Evolutionary conservation across 441 rosid genomes (phyloP).

Genomic region (Jatropha podagrica): DNA sequence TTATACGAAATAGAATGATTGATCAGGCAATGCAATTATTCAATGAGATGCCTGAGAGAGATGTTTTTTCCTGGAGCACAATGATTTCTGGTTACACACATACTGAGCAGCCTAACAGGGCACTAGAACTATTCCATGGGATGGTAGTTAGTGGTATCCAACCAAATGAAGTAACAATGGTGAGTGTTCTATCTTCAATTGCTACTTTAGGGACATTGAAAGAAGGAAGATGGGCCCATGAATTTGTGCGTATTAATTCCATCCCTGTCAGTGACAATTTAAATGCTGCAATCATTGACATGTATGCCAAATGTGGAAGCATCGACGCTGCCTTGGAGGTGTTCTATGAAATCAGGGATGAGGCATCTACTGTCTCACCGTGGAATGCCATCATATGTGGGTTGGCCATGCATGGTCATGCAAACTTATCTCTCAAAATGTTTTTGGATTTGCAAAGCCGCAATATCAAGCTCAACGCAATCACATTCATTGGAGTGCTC

Average conservation of each 20-base stretch:
- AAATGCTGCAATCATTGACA: slow-evolving; percentile 75
- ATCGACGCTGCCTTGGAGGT: slow-evolving; percentile 54
- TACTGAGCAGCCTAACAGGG: slow-evolving; percentile 47
- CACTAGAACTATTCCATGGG: slow-evolving; percentile 51
- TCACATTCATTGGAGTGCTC: slow-evolving; percentile 78
- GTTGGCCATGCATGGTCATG: slow-evolving; percentile 69
- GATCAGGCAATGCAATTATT: slow-evolving; percentile 58
- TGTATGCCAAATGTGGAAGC: slow-evolving; percentile 92
- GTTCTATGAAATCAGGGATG: slow-evolving; percentile 48
- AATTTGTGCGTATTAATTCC: slow-evolving; percentile 41
- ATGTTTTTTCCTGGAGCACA: slow-evolving; percentile 81
- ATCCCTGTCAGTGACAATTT: slow-evolving; percentile 57
- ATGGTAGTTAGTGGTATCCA: slow-evolving; percentile 54
- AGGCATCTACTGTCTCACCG: slow-evolving; percentile 52
- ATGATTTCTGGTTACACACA: slow-evolving; percentile 74
- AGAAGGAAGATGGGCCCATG: slow-evolving; percentile 66
- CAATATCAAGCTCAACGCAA: slow-evolving; percentile 52
- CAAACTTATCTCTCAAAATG: slow-evolving; percentile 57
- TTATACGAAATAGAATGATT: slow-evolving; percentile 54
- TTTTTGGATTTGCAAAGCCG: slow-evolving; percentile 50
- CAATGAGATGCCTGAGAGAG: slow-evolving; percentile 57
- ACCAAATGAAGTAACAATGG: slow-evolving; percentile 81
- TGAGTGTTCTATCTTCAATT: slow-evolving; percentile 65
- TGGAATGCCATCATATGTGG: slow-evolving; percentile 92
- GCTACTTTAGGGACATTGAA: slow-evolving; percentile 53